phyloP scores from a whole-genome alignment of 805 yeast genomes.

The Nakazawaea sp. region DNA sequence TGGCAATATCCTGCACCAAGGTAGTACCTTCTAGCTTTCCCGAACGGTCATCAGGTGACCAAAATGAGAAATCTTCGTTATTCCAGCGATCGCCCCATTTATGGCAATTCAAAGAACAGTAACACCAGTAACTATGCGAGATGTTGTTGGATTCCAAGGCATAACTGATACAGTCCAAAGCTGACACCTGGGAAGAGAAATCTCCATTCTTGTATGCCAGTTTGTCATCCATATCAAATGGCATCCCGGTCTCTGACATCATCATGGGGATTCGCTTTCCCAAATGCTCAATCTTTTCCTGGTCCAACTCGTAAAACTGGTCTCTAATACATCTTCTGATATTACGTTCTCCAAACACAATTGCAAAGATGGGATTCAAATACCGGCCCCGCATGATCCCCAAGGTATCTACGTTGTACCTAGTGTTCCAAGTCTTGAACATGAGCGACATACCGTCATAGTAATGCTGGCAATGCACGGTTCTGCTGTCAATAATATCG shows the following conservation, averaged over 20 bases:
- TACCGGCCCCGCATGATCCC: constrained; percentile 82
- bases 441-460: constrained; percentile 92
- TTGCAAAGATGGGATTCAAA: constrained; percentile 60
- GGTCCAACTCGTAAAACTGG: constrained; percentile 61
- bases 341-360: constrained; percentile 76
- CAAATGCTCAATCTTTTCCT: constrained; percentile 54
- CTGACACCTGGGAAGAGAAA: constrained; percentile 68
- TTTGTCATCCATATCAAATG: constrained; percentile 88
- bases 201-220: constrained; percentile 60
- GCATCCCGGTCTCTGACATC: constrained; percentile 96
- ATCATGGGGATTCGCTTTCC: constrained; percentile 66
- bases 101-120: constrained; percentile 66
- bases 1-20: background rate
- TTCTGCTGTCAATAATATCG: constrained; percentile 47
- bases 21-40: background rate
- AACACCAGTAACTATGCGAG: constrained; percentile 83
- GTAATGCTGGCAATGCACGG: constrained; percentile 82
- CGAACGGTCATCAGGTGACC: constrained; percentile 59
- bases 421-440: constrained; percentile 84
- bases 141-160: constrained; percentile 73
- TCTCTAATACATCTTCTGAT: constrained; percentile 65
- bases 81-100: constrained; percentile 91
- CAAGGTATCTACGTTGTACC: constrained; percentile 79
- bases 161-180: constrained; percentile 73
- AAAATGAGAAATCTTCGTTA: constrained; percentile 87